Evolutionary conservation across 2,329 filamentous ascomycete genomes (phyloP).

Genomic region (Arthrobotrys iridis): DNA sequence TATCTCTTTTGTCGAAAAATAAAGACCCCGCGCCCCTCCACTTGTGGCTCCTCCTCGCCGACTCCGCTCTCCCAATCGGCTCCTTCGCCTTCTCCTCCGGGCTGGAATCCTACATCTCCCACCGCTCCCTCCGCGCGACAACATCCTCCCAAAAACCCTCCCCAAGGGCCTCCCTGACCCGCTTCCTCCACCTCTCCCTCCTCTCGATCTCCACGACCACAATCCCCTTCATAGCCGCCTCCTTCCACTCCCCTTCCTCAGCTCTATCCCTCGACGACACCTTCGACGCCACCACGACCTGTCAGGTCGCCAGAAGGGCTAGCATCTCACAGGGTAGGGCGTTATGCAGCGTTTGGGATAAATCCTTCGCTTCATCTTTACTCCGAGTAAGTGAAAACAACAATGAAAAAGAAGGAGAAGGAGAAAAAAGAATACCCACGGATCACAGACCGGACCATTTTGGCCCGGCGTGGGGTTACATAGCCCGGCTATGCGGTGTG

Average conservation of each 20-base stretch:
- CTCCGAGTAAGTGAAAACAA: neutral
- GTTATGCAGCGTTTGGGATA: constrained; percentile 78
- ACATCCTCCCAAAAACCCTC: constrained; percentile 58
- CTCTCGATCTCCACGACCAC: constrained; percentile 76
- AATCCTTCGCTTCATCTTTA: constrained; percentile 68
- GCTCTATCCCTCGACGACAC: constrained; percentile 74
- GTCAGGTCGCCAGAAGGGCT: constrained; percentile 80
- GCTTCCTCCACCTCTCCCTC: constrained; percentile 76
- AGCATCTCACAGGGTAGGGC: constrained; percentile 80
- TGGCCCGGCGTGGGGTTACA: constrained; percentile 66
- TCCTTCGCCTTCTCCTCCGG: constrained; percentile 89
- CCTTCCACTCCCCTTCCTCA: constrained; percentile 65
- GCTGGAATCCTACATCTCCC: constrained; percentile 82
- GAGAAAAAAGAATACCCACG: neutral
- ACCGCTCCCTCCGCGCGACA: constrained; percentile 62
- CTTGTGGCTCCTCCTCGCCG: constrained; percentile 78
- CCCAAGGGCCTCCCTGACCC: constrained; percentile 66
- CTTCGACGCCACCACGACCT: constrained; percentile 79
- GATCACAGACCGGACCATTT: constrained; percentile 55
- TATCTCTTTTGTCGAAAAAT: neutral
- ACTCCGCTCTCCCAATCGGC: constrained; percentile 82
- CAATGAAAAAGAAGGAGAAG: neutral
- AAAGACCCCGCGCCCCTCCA: constrained; percentile 63
- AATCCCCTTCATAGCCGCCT: constrained; percentile 78
- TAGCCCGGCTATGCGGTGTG: constrained; percentile 72